Conservation (phyloP, 176 grass and related monocot species). For the Rhipidocladum racemiflorum region DNA sequence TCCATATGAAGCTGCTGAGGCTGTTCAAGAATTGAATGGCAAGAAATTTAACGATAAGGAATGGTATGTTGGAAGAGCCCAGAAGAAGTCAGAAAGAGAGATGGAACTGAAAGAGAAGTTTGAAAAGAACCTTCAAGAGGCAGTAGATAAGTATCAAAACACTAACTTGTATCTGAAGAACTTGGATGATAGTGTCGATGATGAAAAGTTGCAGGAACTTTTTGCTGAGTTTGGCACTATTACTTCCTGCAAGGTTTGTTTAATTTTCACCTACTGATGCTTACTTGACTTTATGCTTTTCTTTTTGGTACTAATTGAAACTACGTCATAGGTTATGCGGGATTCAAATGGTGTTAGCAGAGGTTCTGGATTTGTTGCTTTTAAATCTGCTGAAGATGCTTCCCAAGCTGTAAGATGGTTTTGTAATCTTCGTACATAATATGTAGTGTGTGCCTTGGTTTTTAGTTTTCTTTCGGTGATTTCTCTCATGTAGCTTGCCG, state of each 20-base stretch:
- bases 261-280: background rate
- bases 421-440: background rate
- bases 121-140: slow-evolving; percentile 70
- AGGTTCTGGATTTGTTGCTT: slow-evolving; percentile 95
- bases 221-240: slow-evolving; percentile 72
- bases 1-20: slow-evolving; percentile 64
- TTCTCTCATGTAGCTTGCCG: slow-evolving; percentile 43
- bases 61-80: slow-evolving; percentile 91
- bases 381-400: slow-evolving; percentile 77
- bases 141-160: slow-evolving; percentile 56
- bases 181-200: slow-evolving; percentile 80
- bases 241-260: slow-evolving; percentile 84
- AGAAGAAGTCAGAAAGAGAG: slow-evolving; percentile 94
- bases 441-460: background rate
- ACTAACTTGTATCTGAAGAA: slow-evolving; percentile 96
- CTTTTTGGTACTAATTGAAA: slow-evolving; percentile 5
- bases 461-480: background rate
- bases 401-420: slow-evolving; percentile 62
- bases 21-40: slow-evolving; percentile 83
- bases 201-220: slow-evolving; percentile 77
- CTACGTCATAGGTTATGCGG: slow-evolving; percentile 69
- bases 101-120: slow-evolving; percentile 81
- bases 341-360: slow-evolving; percentile 77
- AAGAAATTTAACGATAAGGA: slow-evolving; percentile 87
- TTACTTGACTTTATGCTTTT: background rate